Percentiles rank a stretch among this genome's conserved stretches.
Conservation (phyloP, 1,139 yeast genomes). For the Entelexis sorbosivorans region DNA sequence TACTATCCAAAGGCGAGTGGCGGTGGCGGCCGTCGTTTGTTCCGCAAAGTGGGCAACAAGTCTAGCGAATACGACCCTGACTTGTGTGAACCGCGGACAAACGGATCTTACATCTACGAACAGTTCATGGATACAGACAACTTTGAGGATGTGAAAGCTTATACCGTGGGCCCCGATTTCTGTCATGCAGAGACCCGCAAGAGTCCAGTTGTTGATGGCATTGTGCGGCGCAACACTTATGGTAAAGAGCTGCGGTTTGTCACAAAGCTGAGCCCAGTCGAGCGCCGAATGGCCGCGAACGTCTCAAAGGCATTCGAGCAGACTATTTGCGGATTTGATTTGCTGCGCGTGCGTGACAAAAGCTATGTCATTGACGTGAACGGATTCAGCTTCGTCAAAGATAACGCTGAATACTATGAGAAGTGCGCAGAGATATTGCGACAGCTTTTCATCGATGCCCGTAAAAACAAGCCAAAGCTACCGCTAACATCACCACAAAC, state of each 20-base stretch:
- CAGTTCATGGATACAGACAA: conserved; percentile 96
- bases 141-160: conserved; percentile 96
- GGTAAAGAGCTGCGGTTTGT: conserved; percentile 93
- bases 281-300: conserved; percentile 64
- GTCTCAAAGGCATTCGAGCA: conserved; percentile 74
- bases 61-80: conserved; percentile 92
- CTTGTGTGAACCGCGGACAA: conserved; percentile 61
- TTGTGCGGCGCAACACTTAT: conserved; percentile 91
- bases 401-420: conserved; percentile 77
- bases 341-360: conserved; percentile 76
- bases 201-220: conserved; percentile 97
- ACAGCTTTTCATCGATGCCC: conserved; percentile 53
- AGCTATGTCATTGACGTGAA: conserved; percentile 95
- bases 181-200: conserved; percentile 98
- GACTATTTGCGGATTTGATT: conserved; percentile 96
- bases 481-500: conserved; percentile 24
- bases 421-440: conserved; percentile 69
- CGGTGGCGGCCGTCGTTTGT: conserved; percentile 92
- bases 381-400: conserved; percentile 96
- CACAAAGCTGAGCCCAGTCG: conserved; percentile 66
- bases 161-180: conserved; percentile 80
- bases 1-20: conserved; percentile 83
- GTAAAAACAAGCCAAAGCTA: conserved; percentile 18
- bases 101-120: conserved; percentile 88
- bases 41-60: conserved; percentile 93